Evolutionary conservation across 1,284 basidiomycete genomes (phyloP), one percentile per base, ranked within the genome.

Genomic region (Trichosporon sp.): DNA sequence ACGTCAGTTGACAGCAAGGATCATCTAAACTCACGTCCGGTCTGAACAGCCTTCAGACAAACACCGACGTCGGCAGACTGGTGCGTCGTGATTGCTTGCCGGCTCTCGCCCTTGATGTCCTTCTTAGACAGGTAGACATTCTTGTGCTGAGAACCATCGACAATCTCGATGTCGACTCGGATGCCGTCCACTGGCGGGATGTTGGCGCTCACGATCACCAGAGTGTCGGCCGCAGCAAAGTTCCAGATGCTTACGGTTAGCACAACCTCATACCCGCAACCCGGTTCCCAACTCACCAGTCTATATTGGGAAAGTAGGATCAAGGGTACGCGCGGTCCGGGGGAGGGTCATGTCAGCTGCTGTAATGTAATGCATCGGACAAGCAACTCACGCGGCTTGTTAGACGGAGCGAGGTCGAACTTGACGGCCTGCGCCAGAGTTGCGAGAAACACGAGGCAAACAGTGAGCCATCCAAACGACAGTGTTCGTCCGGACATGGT

Each of bases 201-300:
- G 75, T 95, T 95, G 62, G 93, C 92, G 0, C 95, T 97, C 70
- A 97, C 91, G 70, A 99, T 91, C 73, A 95, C 91, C 31, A 96
- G 87, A 7, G 91, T 86, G 73, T 92, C 87, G 2, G 84, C 81
- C 73, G 93, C 88, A n/a, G 89, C 93, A 58, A 89, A 84, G 77
- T 97, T 95, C 94, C 94, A 97, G 65, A 96, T 88, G 80, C 94
- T 96, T 81, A 89, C 3, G 8, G 56, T 61, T 16, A 64, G 63
- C 25, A 6, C 3, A 44, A 25, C 14, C 27, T 44, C 10, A 44
- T 21, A 44, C 23, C 40, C 23, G 16, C 25, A 29, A 16, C n/a
- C 14, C 8, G 29, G 19, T 16, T 10, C 31, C n/a, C 29, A 4
- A 65, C 69, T 65, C 59, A 77, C 78, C 78, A 78, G 73, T 74